Percentiles rank a stretch among this genome's conserved stretches.
These are phyloP conservation scores for Tylopilus balloui DNA, from an alignment of 768 basidiomycete genomes.

Conservation along the genomic window DNA sequence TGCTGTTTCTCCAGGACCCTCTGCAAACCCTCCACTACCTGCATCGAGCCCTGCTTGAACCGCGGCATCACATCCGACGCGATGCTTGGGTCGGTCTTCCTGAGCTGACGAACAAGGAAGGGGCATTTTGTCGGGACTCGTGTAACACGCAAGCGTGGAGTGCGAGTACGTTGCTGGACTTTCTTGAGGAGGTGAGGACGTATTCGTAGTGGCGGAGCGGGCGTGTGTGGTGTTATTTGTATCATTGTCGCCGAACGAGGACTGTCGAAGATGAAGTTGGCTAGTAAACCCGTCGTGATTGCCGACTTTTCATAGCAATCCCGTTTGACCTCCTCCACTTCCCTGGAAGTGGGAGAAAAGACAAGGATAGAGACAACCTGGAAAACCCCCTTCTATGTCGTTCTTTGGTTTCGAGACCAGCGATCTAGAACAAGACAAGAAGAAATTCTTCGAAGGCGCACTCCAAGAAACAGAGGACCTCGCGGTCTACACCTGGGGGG, in stretches of 20 bases:
- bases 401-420: slow-evolving; percentile 75
- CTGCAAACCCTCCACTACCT: slow-evolving; percentile 75
- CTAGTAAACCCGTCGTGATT: slow-evolving; percentile 12
- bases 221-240: slow-evolving; percentile 29
- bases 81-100: slow-evolving; percentile 94
- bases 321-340: slow-evolving; percentile 12
- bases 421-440: slow-evolving; percentile 62
- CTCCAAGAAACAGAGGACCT: slow-evolving; percentile 70
- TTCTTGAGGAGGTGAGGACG: slow-evolving; percentile 61
- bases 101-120: slow-evolving; percentile 86
- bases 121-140: slow-evolving; percentile 78
- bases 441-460: slow-evolving; percentile 46
- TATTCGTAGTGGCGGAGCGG: slow-evolving; percentile 13
- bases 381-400: slow-evolving; percentile 47
- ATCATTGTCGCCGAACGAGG: slow-evolving; percentile 3
- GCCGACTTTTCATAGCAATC: slow-evolving; percentile 12
- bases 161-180: slow-evolving; percentile 86
- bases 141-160: slow-evolving; percentile 97
- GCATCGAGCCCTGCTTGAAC: slow-evolving; percentile 63
- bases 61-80: slow-evolving; percentile 67
- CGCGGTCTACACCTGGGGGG: slow-evolving; percentile 90
- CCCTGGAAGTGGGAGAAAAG: slow-evolving; percentile 17
- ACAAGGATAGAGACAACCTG: slow-evolving; percentile 6
- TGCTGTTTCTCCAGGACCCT: slow-evolving; percentile 46
- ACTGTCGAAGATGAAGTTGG: slow-evolving; percentile 3